Evolutionary conservation across 179 eudicot genomes (phyloP), one percentile per base, ranked within the genome.

Genomic region (Silene vulgaris): DNA sequence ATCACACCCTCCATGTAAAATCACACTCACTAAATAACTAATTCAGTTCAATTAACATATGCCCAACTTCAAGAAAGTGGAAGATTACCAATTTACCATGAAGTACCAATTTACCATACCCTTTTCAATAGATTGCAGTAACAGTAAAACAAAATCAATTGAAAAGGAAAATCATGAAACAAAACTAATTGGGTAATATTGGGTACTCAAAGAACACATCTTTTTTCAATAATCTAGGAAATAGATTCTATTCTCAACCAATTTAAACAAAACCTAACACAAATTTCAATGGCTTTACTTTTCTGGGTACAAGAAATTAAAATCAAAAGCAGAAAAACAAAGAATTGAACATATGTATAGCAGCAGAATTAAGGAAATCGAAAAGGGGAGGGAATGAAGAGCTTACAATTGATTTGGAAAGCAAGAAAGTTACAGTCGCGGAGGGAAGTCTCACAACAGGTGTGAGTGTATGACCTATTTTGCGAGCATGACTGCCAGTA

Each of bases 121-220:
- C 40, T 35, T 35, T 35, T 35, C 7, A 4, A 35, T 35, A 35
- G 40, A 20, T 26, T 63, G 32, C 11, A 63, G 68, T 40, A 64
- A 21, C 16, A 64, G 37, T 9, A 35, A 63, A 63, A 64, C 68
- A 23, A 23, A 64, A 64, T 23, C 68, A n/a, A 8, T 64, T 16
- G 17, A 56, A 56, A 72, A 57, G 37, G 62, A 65, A 65, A 68
- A 11, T 48, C 1, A 23, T 5, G 20, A 66, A 54, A 6, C 3
- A 68, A 61, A 43, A 12, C 11, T 35, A 35, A 35, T 35, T 35
- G 40, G 40, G 35, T 11, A 32, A n/a, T n/a, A 1, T 29, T 30
- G 59, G 74, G 74, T 21, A 57, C 43, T 68, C 60, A 60, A 67
- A 76, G 37, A 69, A 52, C 59, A 63, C 67, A 57, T 21, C 28